Base-by-base conservation (phyloP, 2,329 filamentous ascomycete species). In the Fusarium pilosicola region DNA sequence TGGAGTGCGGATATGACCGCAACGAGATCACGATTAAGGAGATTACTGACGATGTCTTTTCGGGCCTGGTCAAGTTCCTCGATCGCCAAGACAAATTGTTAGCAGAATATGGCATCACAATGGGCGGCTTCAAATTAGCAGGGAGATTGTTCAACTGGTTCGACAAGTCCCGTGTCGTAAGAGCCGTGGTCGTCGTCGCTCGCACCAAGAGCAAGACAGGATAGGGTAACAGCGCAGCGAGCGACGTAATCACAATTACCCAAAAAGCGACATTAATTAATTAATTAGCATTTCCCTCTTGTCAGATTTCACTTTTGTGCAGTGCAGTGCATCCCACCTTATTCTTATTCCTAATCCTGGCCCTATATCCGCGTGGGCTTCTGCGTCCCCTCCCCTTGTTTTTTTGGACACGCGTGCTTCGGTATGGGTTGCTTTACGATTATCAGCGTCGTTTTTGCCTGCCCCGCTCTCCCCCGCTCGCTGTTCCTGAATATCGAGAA, bases 1-100 rank as follows among this genome's bases (percentile, higher is more conserved):
- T 83, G 2, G 79, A 81, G 24, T 85, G 83, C 6, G 88, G 88
- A 5, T 90, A 89, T 71, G 78, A 82, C 18, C 60, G 70, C 6
- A 77, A 80, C 1, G 64, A 70, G 12, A 85, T 89, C 46, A 78
- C 80, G 32, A 81, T 89, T 4, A 78, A 79, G 22, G 88, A 90
- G 73, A 81, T 90, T 24, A 87, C 88, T 5, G 81, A 84, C 10
- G 78, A 88, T 68, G 88, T 89, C 0, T 90, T 90, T 73, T 71
- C 78, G 0, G 87, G 87, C 0, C 76, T 90, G 22, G 83, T 85
- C 8, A 72, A 59, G 4, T 88, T 85, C 63, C 77, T 90, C 32
- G 75, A 77, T 24, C 64, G 62, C 12, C 83, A 84, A 44, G 80
- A 83, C 20, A 65, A 70, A 12, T 76, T 79, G 1, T 64, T 84